Base-by-base conservation (phyloP, 2,329 filamentous ascomycete species). In the Penicillium sp. region DNA sequence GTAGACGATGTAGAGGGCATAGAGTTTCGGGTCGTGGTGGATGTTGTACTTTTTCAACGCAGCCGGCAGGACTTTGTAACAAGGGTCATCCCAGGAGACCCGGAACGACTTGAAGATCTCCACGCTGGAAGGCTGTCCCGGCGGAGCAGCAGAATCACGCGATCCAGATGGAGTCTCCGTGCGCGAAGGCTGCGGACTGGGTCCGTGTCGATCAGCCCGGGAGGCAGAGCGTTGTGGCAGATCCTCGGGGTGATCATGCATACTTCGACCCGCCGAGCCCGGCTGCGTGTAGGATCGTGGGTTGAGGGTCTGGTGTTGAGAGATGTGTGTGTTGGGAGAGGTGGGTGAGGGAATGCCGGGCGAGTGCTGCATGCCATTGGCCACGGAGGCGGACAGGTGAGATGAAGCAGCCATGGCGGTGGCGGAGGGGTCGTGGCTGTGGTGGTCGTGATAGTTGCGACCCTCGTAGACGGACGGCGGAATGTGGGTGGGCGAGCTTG, bases 71-170 rank as follows among this genome's bases (percentile, higher is more conserved):
- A 98, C 93, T 67, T 96, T 96, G 74, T 95, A 87, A 73, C 93
- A 98, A 3, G 93, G 93, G 64, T 98, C 93, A 59, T 98, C 93
- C 80, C 97, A 94, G 66, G 88, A 93, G 53, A 98, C 93, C 35
- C 91, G 85, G 79, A 98, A 98, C 1, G 88, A 95, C 69, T 98
- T 98, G 82, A 97, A 97, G 50, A 98, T 96, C 69, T 98, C 93
- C 50, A 96, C 90, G 36, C 70, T 73, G 12, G 69, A 69, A 6
- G 69, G 68, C 43, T 60, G 58, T 28, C 61, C 56, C 24, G 63
- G 52, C 0, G 63, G 53, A 0, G 58, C 53, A 48, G 62, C 52
- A 26, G 65, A 66, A 12, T 68, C 62, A 18, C 64, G 61, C 9
- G 61, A 53, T 18, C 47, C 50, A n/a, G 57, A 57, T 7, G 53